Evolutionary conservation across 192 early-diverging fungal species (phyloP), one percentile per base, ranked within the genome.

Genomic region (Rhizoclosmatium sp.): DNA sequence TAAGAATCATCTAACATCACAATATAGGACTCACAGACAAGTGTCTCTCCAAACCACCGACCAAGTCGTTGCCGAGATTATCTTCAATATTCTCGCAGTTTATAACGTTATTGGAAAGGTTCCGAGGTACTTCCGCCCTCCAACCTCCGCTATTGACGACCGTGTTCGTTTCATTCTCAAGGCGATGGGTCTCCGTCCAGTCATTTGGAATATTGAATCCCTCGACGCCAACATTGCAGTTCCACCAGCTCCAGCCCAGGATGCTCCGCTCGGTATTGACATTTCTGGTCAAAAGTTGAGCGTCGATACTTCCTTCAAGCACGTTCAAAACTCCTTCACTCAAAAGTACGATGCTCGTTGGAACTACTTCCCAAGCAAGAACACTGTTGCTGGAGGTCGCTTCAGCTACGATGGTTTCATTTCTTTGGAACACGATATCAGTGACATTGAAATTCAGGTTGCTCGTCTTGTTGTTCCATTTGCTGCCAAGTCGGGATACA

Each of bases 81-180:
- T 80, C 59, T 66, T 69, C 70, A 80, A 71, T 39, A 71, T 71
- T 44, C 23, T 80, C 39, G 42, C 78, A 10, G 65, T 80, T 58
- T 80, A 80, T 70, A 71, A 65, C 16, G 54, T 77, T 12, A 77
- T 77, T 59, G 75, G 75, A 39, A 77, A 77, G n/a, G 75, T 84
- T 19, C 90, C 92, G 23, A 84, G 82, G 66, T 89, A 85, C 76
- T 89, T 89, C 81, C 85, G 92, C 81, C 88, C 92, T 39, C 90
- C 91, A 68, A 44, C 48, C 61, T 60, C 59, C 21, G 72, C 72
- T 82, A 81, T 89, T 61, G 90, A 91, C 60, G 87, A 91, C 59
- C 85, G 90, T 64, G 85, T 91, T 42, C 84, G 91, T 41, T 71
- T 73, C 70, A 89, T 92, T 69, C 84, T 87, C 3, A 70, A 78